These are phyloP conservation scores for Candida jianshihensis DNA, from an alignment of 805 yeast genomes.

Conservation along the genomic window DNA sequence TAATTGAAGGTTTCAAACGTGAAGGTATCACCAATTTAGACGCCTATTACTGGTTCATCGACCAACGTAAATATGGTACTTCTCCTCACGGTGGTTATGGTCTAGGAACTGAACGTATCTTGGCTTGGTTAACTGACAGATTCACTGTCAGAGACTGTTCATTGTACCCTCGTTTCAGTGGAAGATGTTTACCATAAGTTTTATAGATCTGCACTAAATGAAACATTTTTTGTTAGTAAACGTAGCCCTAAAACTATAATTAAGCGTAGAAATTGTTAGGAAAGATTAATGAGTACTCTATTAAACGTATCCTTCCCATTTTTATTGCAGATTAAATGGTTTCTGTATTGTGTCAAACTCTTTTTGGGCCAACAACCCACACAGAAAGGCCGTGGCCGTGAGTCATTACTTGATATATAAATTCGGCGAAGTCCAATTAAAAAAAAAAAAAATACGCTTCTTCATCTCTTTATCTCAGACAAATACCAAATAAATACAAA, in stretches of 20 bases:
- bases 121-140: slow-evolving; percentile 97
- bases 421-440: too few species aligned
- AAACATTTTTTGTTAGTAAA: too few species aligned
- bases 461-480: too few species aligned
- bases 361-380: too few species aligned
- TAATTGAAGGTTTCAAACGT: slow-evolving; percentile 85
- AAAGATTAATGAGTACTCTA: too few species aligned
- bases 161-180: slow-evolving; percentile 94
- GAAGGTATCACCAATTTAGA: slow-evolving; percentile 71
- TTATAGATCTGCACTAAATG: neutral
- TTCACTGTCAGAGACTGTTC: slow-evolving; percentile 98
- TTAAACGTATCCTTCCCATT: neutral
- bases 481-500: neutral
- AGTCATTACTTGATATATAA: too few species aligned
- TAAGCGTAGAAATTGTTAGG: too few species aligned
- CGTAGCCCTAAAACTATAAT: too few species aligned
- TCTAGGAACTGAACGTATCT: slow-evolving; percentile 93
- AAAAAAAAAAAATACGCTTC: too few species aligned
- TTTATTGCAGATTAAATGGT: too few species aligned
- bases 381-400: too few species aligned
- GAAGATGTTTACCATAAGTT: slow-evolving; percentile 88
- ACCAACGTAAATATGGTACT: slow-evolving; percentile 94
- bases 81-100: slow-evolving; percentile 99
- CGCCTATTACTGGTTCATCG: slow-evolving; percentile 93
- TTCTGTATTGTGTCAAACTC: too few species aligned